These are phyloP conservation scores for Lachnellula arida DNA, from an alignment of 2,329 filamentous ascomycete species.

Conservation along the genomic window DNA sequence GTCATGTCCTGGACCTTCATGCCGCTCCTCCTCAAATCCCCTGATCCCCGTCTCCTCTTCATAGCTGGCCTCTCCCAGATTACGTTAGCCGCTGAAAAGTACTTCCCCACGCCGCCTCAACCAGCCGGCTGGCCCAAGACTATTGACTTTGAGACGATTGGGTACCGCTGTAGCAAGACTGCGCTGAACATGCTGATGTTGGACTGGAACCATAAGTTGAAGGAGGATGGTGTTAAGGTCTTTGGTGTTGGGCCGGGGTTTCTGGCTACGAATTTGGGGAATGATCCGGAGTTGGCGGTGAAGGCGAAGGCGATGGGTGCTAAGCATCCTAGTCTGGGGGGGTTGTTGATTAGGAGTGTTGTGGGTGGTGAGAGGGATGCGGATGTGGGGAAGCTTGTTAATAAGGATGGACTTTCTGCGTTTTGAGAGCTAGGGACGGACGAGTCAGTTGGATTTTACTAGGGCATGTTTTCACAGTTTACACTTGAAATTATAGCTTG, in stretches of 20 bases:
- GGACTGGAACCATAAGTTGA: slow-evolving; percentile 40
- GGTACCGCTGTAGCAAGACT: slow-evolving; percentile 40
- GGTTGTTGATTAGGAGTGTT: slow-evolving; percentile 36
- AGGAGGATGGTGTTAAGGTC: slow-evolving; percentile 46
- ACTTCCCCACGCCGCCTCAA: slow-evolving; percentile 15
- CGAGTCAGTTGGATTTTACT: too few relatives aligned
- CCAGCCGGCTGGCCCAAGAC: slow-evolving; percentile 40
- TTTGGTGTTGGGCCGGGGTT: slow-evolving; percentile 45
- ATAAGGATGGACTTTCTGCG: slow-evolving; percentile 4
- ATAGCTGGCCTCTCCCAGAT: slow-evolving; percentile 39
- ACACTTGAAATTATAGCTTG: too few relatives aligned
- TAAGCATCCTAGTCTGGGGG: slow-evolving; percentile 34
- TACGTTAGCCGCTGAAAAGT: slow-evolving; percentile 23
- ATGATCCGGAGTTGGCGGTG: slow-evolving; percentile 9
- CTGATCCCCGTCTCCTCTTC: slow-evolving; percentile 43
- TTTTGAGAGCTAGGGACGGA: too few relatives aligned
- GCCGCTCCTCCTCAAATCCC: slow-evolving; percentile 37
- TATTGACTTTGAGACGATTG: slow-evolving; percentile 21
- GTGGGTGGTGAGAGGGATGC: slow-evolving; percentile 39
- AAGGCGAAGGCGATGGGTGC: slow-evolving; percentile 23
- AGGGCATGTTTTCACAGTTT: too few relatives aligned
- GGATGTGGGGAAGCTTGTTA: slow-evolving; percentile 37
- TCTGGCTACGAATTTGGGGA: slow-evolving; percentile 42
- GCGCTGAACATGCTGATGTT: slow-evolving; percentile 47
- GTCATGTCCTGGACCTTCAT: slow-evolving; percentile 31